Evolutionary conservation across 768 basidiomycete genomes (phyloP), one percentile per base, ranked within the genome.

Genomic region (Suillus tomentosus): DNA sequence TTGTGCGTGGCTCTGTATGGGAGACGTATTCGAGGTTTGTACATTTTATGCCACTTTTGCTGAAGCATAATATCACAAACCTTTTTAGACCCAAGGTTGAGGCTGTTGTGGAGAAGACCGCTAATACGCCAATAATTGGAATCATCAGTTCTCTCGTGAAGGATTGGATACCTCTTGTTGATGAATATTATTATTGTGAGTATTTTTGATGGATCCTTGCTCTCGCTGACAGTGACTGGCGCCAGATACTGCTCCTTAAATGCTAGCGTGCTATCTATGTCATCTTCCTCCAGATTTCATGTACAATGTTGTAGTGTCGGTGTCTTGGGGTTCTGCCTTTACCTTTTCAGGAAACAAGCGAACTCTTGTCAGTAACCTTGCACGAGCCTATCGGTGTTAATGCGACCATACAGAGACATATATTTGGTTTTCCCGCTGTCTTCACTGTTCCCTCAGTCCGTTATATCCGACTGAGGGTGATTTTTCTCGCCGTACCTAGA

Each of bases 151-250:
- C 87, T 31, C 77, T 95, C 64, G 73, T 92, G 64, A 88, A 86
- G 67, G 92, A 94, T 70, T 95, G 94, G 93, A 86, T 95, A 67
- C 94, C 92, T 22, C 78, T 95, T 73, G 91, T 95, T 65, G 87
- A 95, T 73, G 91, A 92, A 72, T 95, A 95, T 78, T 89, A 95
- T 79, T 95, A 95, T 81, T 95, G 93, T 93, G 71, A 65, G 93
- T 65, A 31, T n/a, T 50, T 10, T 27, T 31, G 31, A 43, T 51
- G 47, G 10, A 14, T 31, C 22, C 45, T 55, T 43, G 47, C 9
- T 47, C 17, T 39, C 55, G 34, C 61, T 68, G 37, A 68, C 42
- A 56, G 50, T 17, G 17, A 57, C 50, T 68, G 50, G 50, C 50
- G 39, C 17, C 65, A 81, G 80, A 81, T 68, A 77, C 83, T 67